These are phyloP conservation scores for Mitragyna speciosa DNA, from an alignment of 257 asterid species.

Conservation along the genomic window DNA sequence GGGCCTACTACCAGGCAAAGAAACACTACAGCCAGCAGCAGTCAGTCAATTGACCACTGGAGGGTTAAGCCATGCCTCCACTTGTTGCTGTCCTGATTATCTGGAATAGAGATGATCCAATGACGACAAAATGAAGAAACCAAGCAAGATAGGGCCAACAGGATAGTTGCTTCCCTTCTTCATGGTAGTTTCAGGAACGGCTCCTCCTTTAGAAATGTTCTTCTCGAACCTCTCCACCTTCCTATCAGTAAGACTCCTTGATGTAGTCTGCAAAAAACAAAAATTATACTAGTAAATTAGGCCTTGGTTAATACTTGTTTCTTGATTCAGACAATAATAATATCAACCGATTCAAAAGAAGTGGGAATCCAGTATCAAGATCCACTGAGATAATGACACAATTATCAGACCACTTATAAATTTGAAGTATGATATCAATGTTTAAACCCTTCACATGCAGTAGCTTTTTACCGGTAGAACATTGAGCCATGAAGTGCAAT, in stretches of 20 bases:
- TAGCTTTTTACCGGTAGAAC: too few relatives aligned
- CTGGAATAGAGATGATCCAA: slow-evolving; percentile 93
- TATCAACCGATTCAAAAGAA: not conserved
- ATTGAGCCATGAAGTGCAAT: not conserved
- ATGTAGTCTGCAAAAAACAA: slow-evolving; percentile 60
- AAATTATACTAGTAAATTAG: not conserved
- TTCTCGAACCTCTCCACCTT: slow-evolving; percentile 87
- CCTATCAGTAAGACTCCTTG: slow-evolving; percentile 86
- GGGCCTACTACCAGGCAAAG: slow-evolving; percentile 19
- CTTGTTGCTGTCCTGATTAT: slow-evolving; percentile 91
- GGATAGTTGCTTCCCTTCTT: slow-evolving; percentile 81
- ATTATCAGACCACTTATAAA: not conserved
- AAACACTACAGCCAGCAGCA: slow-evolving; percentile 7
- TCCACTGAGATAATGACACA: not conserved
- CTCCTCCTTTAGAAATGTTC: slow-evolving; percentile 83
- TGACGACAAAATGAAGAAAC: slow-evolving; percentile 87
- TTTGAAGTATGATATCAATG: not conserved
- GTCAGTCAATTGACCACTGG: not conserved
- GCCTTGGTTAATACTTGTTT: not conserved
- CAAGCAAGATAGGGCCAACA: slow-evolving; percentile 92
- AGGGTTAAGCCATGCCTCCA: slow-evolving; percentile 73
- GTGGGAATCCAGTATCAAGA: not conserved
- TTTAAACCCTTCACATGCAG: too few relatives aligned
- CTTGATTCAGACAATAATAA: not conserved
- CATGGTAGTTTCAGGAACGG: slow-evolving; percentile 64